Conservation (phyloP, 2,329 filamentous ascomycete genomes). For the Scedosporium apiospermum region DNA sequence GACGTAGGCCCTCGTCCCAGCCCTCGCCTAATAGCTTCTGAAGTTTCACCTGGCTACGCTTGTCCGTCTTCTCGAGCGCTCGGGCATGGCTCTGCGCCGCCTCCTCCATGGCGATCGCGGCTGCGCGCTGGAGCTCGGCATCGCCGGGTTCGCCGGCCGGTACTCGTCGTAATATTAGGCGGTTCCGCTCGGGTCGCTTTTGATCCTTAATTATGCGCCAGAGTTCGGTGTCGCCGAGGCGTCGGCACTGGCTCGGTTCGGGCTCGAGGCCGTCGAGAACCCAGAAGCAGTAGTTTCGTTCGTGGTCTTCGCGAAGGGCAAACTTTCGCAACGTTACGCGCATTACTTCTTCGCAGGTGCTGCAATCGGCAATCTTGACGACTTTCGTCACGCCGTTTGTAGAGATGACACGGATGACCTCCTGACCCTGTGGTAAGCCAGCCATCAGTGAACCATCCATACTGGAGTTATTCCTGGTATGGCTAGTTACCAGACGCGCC, state of each 20-base stretch:
- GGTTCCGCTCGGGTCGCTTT: slow-evolving; percentile 75
- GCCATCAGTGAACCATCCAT: slow-evolving; percentile 81
- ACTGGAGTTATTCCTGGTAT: slow-evolving; percentile 73
- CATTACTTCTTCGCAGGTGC: slow-evolving; percentile 86
- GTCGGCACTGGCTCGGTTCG: slow-evolving; percentile 69
- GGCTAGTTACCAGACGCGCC: slow-evolving; percentile 53
- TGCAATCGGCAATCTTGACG: slow-evolving; percentile 85
- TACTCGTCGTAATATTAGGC: slow-evolving; percentile 86
- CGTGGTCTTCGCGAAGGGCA: slow-evolving; percentile 77
- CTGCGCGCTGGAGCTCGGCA: slow-evolving; percentile 77
- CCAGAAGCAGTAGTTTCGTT: slow-evolving; percentile 95
- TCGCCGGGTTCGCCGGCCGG: slow-evolving; percentile 82
- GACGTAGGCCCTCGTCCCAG: slow-evolving; percentile 59
- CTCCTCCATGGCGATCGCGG: slow-evolving; percentile 83
- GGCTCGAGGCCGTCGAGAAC: slow-evolving; percentile 79
- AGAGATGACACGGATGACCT: slow-evolving; percentile 87
- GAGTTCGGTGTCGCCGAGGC: slow-evolving; percentile 77
- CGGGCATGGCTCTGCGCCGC: slow-evolving; percentile 62
- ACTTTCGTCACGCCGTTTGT: slow-evolving; percentile 88
- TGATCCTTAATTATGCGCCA: slow-evolving; percentile 86
- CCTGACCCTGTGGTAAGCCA: slow-evolving; percentile 73
- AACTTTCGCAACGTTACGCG: slow-evolving; percentile 83
- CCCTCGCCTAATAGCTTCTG: slow-evolving; percentile 83
- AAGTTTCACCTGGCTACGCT: slow-evolving; percentile 76
- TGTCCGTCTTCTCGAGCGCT: slow-evolving; percentile 54